These are phyloP conservation scores for Coemansia sp. DNA, from an alignment of 192 early-diverging fungal genomes.

Conservation along the genomic window DNA sequence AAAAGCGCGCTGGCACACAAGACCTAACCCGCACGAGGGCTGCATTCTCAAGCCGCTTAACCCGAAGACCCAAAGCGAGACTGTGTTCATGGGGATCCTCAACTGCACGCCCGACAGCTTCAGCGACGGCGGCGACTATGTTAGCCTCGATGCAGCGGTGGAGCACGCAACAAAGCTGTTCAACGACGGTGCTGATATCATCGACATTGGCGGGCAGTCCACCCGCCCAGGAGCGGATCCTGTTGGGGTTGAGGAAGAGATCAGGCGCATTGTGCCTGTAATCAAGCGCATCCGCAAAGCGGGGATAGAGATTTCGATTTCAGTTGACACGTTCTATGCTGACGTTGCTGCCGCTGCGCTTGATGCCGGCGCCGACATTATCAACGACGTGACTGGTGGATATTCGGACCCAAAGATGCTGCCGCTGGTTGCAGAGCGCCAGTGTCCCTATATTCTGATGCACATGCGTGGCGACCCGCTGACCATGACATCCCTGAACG, in stretches of 20 bases:
- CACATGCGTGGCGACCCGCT: conserved; percentile 95
- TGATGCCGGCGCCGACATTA: conserved; percentile 84
- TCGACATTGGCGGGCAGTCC: conserved; percentile 95
- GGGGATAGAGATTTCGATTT: conserved; percentile 70
- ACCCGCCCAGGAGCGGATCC: conserved; percentile 86
- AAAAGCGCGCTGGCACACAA: conserved; percentile 10
- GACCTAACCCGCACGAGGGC: conserved; percentile 24
- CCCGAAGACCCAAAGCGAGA: conserved; percentile 54
- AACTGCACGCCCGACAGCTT: conserved; percentile 98
- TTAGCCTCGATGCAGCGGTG: conserved; percentile 63
- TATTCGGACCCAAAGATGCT: conserved; percentile 77
- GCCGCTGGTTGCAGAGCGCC: conserved; percentile 68
- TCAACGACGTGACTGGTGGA: conserved; percentile 97
- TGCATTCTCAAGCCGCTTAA: conserved; percentile 59
- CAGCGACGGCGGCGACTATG: conserved; percentile 84
- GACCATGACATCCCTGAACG: conserved; percentile 77
- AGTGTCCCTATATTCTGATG: conserved; percentile 90
- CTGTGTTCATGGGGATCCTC: conserved; percentile 93
- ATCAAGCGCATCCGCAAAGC: conserved; percentile 70
- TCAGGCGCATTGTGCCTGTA: conserved; percentile 82
- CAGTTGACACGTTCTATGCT: conserved; percentile 90
- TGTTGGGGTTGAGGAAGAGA: conserved; percentile 72
- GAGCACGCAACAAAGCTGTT: conserved; percentile 67
- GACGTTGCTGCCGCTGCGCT: conserved; percentile 84
- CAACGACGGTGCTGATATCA: conserved; percentile 79